Evolutionary conservation across 352 stramenopile species (phyloP).

Genomic region (Phytophthora kernoviae): DNA sequence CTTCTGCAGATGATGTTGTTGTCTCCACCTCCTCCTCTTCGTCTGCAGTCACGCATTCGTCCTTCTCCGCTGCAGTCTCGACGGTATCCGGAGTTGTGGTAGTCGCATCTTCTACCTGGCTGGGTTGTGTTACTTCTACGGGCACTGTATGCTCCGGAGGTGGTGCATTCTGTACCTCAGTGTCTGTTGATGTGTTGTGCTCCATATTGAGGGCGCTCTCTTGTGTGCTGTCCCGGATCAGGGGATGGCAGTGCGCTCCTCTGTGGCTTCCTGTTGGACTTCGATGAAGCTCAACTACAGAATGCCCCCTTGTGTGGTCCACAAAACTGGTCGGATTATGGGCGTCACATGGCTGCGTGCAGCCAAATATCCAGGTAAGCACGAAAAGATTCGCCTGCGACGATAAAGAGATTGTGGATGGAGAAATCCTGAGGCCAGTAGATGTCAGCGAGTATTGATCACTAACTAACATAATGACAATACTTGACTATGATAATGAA

Average conservation of each 20-base stretch:
- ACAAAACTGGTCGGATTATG: background rate
- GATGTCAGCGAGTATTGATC: too few species aligned
- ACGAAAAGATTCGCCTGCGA: too few species aligned
- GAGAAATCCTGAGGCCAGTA: too few species aligned
- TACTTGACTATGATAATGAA: too few species aligned
- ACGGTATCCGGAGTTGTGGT: background rate
- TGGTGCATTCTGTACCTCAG: slow-evolving; percentile 10
- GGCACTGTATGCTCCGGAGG: background rate
- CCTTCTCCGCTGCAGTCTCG: slow-evolving; percentile 4
- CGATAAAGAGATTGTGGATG: too few species aligned
- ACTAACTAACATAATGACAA: too few species aligned
- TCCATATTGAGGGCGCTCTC: slow-evolving; percentile 26
- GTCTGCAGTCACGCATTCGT: slow-evolving; percentile 7
- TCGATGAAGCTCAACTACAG: background rate
- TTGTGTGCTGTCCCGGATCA: background rate
- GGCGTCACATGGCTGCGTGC: too few species aligned
- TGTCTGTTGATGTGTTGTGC: slow-evolving; percentile 10
- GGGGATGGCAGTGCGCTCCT: background rate
- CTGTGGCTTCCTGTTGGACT: background rate
- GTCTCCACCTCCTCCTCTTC: background rate
- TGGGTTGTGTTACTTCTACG: slow-evolving; percentile 5
- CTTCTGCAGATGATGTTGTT: background rate
- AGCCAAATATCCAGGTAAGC: too few species aligned
- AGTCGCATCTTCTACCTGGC: background rate
- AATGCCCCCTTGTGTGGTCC: background rate